A percentile compares a stretch with the other conserved stretches of the same genome.
phyloP scores from a whole-genome alignment of 169 alveolate genomes.

The Eimeria acervulina region DNA sequence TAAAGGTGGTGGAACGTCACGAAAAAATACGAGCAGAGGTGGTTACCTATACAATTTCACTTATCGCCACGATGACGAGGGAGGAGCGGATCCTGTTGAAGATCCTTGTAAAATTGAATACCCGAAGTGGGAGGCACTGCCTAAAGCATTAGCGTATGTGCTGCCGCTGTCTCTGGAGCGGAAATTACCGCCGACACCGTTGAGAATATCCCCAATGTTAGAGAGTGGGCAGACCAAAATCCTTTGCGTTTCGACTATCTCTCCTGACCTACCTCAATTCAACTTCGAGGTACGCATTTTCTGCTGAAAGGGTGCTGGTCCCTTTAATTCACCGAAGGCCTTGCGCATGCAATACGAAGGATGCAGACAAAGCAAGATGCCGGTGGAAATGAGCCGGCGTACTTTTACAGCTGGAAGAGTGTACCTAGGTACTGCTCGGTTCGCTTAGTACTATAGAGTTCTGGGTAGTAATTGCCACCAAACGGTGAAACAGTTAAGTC shows the following conservation, averaged over 20 bases:
- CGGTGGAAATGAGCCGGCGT: not conserved
- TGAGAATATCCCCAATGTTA: not conserved
- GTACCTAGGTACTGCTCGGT: not conserved
- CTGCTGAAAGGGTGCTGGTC: not conserved
- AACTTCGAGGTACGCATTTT: constrained; percentile 40
- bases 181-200: not conserved
- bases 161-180: not conserved
- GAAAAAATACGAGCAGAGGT: not conserved
- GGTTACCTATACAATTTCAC: not conserved
- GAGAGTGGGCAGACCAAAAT: not conserved
- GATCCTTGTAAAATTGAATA: not conserved
- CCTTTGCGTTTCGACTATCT: constrained; percentile 8
- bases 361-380: not conserved
- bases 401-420: not conserved
- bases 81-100: not conserved
- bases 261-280: constrained; percentile 16
- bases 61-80: not conserved
- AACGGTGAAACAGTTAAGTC: not conserved
- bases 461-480: not conserved
- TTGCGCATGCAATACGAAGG: not conserved
- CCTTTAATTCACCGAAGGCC: not conserved
- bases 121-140: constrained; percentile 5
- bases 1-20: constrained; percentile 1
- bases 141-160: not conserved
- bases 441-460: not conserved